Percentiles rank a stretch among this genome's conserved stretches.
These are phyloP conservation scores for Pythium angustatum DNA, from an alignment of 352 stramenopile species.

Conservation along the genomic window DNA sequence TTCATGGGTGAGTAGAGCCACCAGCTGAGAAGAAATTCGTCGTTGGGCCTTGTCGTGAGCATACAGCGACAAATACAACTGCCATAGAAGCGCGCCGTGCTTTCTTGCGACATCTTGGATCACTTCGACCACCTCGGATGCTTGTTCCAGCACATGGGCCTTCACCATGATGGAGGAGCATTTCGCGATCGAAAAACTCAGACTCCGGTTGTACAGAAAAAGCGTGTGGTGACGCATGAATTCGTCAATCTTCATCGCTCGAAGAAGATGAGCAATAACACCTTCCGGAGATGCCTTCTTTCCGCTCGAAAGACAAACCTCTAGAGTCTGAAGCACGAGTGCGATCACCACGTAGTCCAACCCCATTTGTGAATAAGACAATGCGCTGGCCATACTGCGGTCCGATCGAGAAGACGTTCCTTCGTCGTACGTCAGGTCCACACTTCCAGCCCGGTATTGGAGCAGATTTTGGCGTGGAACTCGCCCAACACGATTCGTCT, in stretches of 20 bases:
- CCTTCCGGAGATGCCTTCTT: constrained; percentile 85
- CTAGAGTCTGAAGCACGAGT: constrained; percentile 77
- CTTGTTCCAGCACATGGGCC: constrained; percentile 84
- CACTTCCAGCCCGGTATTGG: constrained; percentile 29
- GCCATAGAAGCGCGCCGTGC: constrained; percentile 80
- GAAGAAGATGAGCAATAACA: constrained; percentile 69
- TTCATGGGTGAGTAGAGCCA: constrained; percentile 84
- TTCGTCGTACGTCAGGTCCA: constrained; percentile 25
- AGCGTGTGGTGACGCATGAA: constrained; percentile 86
- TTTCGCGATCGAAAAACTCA: constrained; percentile 86
- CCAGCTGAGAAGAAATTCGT: constrained; percentile 84
- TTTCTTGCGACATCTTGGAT: constrained; percentile 88
- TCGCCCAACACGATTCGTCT: constrained; percentile 70
- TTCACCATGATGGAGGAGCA: constrained; percentile 88
- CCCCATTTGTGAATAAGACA: constrained; percentile 80
- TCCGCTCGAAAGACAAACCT: constrained; percentile 83
- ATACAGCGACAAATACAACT: constrained; percentile 81
- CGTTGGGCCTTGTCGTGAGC: constrained; percentile 83
- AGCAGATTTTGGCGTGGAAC: constrained; percentile 30
- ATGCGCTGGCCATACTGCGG: constrained; percentile 73
- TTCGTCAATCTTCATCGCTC: constrained; percentile 83
- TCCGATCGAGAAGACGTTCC: constrained; percentile 51
- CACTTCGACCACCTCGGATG: constrained; percentile 81
- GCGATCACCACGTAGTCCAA: constrained; percentile 81
- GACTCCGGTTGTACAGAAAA: constrained; percentile 84